Evolutionary conservation across 2,329 filamentous ascomycete species (phyloP), one percentile per base, ranked within the genome.

Genomic region (Clarireedia monteithiana): DNA sequence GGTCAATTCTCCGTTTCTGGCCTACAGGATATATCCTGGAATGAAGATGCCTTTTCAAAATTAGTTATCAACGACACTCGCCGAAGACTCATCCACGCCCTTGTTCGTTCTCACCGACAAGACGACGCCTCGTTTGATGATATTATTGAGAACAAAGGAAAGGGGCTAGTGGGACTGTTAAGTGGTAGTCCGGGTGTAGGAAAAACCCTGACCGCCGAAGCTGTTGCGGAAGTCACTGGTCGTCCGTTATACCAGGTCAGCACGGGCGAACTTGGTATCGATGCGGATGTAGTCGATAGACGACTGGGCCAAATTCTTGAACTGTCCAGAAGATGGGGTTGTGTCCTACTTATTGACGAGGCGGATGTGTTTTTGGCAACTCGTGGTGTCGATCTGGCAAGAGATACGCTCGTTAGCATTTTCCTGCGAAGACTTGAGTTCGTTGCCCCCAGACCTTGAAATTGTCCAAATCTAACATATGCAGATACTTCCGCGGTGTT

Each of bases 281-380:
- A 30, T n/a, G 42, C 48, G 4, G 27, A 46, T 23, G 4, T 23
- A 3, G 54, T 56, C 6, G 30, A 56, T 23, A 23, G 6, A 24
- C n/a, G 27, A 10, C 6, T 56, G 5, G 34, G 42, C 15, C 23
- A 4, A 5, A 47, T 56, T 14, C 30, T 56, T 4, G 48, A 56
- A 10, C 45, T 51, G 14, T 26, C n/a, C 17, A 23, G 27, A 17
- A 12, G 30, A 30, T 56, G 54, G 54, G 34, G 42, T 26, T 50
- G 48, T 7, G 48, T 56, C 27, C n/a, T 51, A 2, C 53, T 56
- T 20, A 48, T 56, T 6, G 53, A 56, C 6, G 53, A 56, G 23
- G 53, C 53, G 5, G 40, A 51, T n/a, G 48, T 48, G 10, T 51
- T 56, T 4, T 20, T 51, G 3, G 27, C 14, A 39, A 44, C 46